Evolutionary conservation across 208 protist species (phyloP).

Genomic region (Leishmania gerbilli): DNA sequence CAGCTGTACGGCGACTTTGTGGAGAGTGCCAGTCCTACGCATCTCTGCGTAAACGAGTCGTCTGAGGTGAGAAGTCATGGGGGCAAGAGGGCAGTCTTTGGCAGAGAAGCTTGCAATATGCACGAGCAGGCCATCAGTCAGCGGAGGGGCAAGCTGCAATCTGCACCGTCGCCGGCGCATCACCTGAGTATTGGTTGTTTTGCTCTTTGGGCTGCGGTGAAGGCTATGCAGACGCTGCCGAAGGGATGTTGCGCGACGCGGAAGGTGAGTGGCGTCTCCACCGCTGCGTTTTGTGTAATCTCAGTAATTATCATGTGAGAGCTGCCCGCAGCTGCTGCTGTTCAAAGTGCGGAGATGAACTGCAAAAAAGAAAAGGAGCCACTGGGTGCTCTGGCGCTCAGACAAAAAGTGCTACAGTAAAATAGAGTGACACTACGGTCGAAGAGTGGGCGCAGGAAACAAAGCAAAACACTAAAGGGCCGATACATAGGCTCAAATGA

Average conservation of each 20-base stretch:
- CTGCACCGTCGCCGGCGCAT: background rate
- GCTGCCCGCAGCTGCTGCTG: background rate
- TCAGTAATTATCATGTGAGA: background rate
- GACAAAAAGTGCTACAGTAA: background rate
- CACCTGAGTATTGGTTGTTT: background rate
- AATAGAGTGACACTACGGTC: background rate
- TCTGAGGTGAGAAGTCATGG: background rate
- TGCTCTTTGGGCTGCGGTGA: background rate
- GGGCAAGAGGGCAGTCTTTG: background rate
- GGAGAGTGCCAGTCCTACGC: background rate
- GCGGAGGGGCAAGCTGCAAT: background rate
- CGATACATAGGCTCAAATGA: background rate
- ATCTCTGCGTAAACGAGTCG: background rate
- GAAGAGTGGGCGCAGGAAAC: background rate
- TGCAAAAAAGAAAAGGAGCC: background rate
- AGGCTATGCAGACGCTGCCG: background rate
- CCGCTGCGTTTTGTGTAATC: background rate
- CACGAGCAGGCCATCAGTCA: background rate
- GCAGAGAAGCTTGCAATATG: background rate
- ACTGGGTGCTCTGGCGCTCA: background rate
- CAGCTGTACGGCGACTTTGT: background rate
- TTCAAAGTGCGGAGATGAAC: background rate
- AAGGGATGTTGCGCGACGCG: background rate
- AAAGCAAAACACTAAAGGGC: background rate
- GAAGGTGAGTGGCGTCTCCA: background rate